A percentile compares a stretch with the other conserved stretches of the same genome.
These are phyloP conservation scores for Thielaviopsis punctulata DNA, from an alignment of 2,329 filamentous ascomycete species.

Conservation along the genomic window DNA sequence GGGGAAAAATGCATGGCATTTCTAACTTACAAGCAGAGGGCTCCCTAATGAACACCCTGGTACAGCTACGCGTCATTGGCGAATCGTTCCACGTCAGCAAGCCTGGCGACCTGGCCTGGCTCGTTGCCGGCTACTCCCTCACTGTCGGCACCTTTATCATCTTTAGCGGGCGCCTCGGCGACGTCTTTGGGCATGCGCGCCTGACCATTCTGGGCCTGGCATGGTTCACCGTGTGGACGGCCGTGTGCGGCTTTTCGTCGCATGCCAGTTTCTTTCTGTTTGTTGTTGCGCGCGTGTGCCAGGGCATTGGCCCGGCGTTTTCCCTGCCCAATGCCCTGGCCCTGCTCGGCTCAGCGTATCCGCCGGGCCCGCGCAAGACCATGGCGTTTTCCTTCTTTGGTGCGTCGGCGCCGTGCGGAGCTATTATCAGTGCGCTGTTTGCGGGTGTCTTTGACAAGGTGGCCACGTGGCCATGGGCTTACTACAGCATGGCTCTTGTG, in stretches of 20 bases:
- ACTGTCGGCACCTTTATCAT: slow-evolving; percentile 41
- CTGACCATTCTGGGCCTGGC: slow-evolving; percentile 35
- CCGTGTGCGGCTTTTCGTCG: slow-evolving; percentile 27
- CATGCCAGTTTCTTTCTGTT: slow-evolving; percentile 27
- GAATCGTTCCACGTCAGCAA: slow-evolving; percentile 25
- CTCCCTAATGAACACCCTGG: slow-evolving; percentile 21
- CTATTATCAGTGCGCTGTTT: slow-evolving; percentile 25
- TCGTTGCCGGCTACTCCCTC: slow-evolving; percentile 38
- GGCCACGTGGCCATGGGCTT: slow-evolving; percentile 31
- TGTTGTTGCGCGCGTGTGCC: slow-evolving; percentile 29
- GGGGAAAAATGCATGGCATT: background rate
- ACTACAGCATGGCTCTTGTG: slow-evolving; percentile 23
- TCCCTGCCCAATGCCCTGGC: slow-evolving; percentile 47
- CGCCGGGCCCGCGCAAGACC: slow-evolving; percentile 38
- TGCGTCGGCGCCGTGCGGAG: slow-evolving; percentile 29
- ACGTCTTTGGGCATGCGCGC: slow-evolving; percentile 38
- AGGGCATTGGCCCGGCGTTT: slow-evolving; percentile 46
- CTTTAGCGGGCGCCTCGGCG: slow-evolving; percentile 37
- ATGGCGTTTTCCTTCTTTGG: slow-evolving; percentile 39
- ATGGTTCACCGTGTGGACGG: slow-evolving; percentile 37
- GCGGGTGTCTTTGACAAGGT: slow-evolving; percentile 23
- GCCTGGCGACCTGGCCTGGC: slow-evolving; percentile 33
- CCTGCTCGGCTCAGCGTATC: slow-evolving; percentile 40
- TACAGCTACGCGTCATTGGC: slow-evolving; percentile 25
- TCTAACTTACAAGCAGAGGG: slow-evolving; percentile 18